These are phyloP conservation scores for Fusarium decemcellulare DNA, from an alignment of 2,329 filamentous ascomycete genomes.

Conservation along the genomic window DNA sequence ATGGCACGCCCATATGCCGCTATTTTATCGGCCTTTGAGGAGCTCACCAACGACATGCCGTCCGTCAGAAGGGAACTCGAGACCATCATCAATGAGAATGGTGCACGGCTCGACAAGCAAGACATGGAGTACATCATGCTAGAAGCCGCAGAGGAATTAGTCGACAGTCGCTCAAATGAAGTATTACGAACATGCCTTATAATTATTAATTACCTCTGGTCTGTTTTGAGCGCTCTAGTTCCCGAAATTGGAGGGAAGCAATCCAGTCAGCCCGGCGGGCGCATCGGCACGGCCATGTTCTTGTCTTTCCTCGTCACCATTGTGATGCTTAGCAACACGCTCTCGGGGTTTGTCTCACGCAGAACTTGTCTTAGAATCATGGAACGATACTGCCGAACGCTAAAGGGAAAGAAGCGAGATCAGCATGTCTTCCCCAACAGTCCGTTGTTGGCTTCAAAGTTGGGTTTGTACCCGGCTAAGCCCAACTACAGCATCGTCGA, in stretches of 20 bases:
- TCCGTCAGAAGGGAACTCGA: conserved; percentile 14
- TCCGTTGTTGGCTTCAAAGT: not conserved
- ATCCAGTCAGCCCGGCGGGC: conserved; percentile 11
- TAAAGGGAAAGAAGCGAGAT: conserved; percentile 10
- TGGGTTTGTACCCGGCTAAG: not conserved
- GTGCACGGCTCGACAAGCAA: conserved; percentile 3
- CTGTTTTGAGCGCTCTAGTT: conserved; percentile 10
- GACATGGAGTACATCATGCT: conserved; percentile 10
- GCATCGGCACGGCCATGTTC: conserved; percentile 20
- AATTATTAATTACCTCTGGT: conserved; percentile 24
- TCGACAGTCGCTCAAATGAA: conserved; percentile 17
- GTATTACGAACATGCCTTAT: conserved; percentile 19
- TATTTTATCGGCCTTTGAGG: conserved; percentile 25
- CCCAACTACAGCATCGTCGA: not conserved
- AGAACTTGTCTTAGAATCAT: conserved; percentile 16
- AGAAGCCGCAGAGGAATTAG: conserved; percentile 9
- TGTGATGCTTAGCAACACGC: conserved; percentile 28
- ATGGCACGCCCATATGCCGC: conserved; percentile 14
- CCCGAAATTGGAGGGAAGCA: conserved; percentile 7
- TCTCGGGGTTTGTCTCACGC: conserved; percentile 10
- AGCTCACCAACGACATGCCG: conserved; percentile 26
- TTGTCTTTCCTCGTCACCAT: conserved; percentile 10
- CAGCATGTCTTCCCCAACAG: conserved; percentile 8
- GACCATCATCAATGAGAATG: conserved; percentile 1
- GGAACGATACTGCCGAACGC: conserved; percentile 13